phyloP scores from a whole-genome alignment of 345 rosid genomes.

The Arabis alpina region DNA sequence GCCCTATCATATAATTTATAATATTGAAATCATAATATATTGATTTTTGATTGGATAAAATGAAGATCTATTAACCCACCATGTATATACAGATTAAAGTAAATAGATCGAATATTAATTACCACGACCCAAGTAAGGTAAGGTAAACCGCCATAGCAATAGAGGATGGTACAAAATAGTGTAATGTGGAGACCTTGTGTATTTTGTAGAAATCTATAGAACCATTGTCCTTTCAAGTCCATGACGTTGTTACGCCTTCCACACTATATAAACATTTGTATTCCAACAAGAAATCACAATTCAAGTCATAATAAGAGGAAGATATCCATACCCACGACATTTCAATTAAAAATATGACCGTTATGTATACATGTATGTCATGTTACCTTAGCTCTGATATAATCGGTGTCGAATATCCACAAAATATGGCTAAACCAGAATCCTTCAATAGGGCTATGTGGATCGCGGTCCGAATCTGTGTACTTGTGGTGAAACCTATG shows the following conservation, averaged over 20 bases:
- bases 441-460: constrained; percentile 46
- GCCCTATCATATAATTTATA: constrained; percentile 46
- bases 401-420: constrained; percentile 39
- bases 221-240: constrained; percentile 81
- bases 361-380: not conserved
- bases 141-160: constrained; percentile 66
- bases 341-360: not conserved
- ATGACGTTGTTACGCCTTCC: constrained; percentile 77
- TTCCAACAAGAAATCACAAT: not conserved
- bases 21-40: not conserved
- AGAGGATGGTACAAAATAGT: constrained; percentile 56
- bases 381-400: constrained; percentile 38
- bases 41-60: not conserved
- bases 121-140: constrained; percentile 93
- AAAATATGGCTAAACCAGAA: constrained; percentile 45
- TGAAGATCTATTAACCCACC: too few relatives aligned
- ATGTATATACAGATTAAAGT: not conserved
- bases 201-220: constrained; percentile 63
- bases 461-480: constrained; percentile 44
- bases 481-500: constrained; percentile 47
- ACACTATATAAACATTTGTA: constrained; percentile 50
- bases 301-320: not conserved
- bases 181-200: constrained; percentile 66
- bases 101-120: constrained; percentile 28
- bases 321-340: too few relatives aligned